These are phyloP conservation scores for Angomonas ambiguus DNA, from an alignment of 208 protist genomes.

Conservation along the genomic window DNA sequence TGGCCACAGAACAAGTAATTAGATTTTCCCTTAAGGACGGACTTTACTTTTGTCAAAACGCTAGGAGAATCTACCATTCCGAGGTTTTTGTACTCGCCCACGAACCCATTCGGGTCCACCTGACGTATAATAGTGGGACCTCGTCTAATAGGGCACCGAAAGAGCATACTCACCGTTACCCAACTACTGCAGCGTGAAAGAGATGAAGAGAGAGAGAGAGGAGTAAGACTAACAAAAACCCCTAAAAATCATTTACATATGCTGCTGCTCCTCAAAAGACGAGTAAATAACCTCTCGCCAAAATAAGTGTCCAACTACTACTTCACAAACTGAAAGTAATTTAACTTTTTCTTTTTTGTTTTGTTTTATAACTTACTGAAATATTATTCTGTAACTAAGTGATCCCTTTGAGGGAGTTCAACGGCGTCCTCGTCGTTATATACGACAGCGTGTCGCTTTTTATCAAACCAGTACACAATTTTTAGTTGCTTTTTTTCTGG, in stretches of 20 bases:
- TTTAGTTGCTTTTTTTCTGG: conserved; percentile 77
- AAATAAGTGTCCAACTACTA: not conserved
- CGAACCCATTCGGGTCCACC: conserved; percentile 74
- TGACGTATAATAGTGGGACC: conserved; percentile 53
- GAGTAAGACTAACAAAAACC: no score
- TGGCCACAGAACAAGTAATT: conserved; percentile 81
- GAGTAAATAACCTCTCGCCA: not conserved
- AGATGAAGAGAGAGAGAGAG: conserved; percentile 5
- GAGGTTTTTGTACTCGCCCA: conserved; percentile 52
- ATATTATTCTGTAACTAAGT: conserved; percentile 11
- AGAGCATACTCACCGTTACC: not conserved
- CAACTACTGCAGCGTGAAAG: not conserved
- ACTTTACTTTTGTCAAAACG: conserved; percentile 36
- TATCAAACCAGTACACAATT: conserved; percentile 83
- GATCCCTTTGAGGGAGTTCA: conserved; percentile 63
- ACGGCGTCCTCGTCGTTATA: conserved; percentile 70
- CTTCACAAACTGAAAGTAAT: not conserved
- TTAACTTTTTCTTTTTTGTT: conserved; percentile 13
- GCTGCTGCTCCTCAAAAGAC: no score
- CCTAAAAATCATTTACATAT: no score
- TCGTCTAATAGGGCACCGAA: not conserved
- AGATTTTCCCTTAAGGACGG: conserved; percentile 22
- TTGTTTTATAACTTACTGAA: not conserved
- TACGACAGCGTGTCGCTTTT: conserved; percentile 60
- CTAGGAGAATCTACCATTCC: conserved; percentile 26